These are phyloP conservation scores for Petrea volubilis DNA, from an alignment of 257 asterid species.

Conservation along the genomic window DNA sequence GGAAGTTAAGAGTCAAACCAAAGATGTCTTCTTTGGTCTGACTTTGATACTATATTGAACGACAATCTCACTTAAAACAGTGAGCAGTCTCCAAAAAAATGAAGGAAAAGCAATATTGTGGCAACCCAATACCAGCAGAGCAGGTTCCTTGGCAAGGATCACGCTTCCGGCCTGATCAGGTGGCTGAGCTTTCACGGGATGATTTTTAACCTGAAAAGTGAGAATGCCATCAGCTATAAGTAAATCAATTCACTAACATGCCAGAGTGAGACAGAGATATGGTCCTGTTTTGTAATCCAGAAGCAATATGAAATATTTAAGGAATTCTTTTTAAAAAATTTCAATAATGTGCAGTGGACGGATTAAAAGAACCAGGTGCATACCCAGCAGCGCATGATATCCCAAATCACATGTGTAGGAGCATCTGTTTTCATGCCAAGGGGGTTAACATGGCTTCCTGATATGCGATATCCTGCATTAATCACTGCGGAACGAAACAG, in stretches of 20 bases:
- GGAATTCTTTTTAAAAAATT: no score
- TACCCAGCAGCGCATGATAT: constrained; percentile 85
- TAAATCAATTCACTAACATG: neutral
- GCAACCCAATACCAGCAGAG: constrained; percentile 42
- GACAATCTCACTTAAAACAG: no score
- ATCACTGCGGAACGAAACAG: constrained; percentile 66
- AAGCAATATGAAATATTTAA: neutral
- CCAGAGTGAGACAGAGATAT: neutral
- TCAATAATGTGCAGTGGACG: neutral
- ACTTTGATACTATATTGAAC: no score
- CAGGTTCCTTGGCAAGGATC: constrained; percentile 67
- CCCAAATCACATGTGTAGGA: constrained; percentile 77
- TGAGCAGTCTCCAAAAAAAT: no score
- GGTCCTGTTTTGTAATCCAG: neutral
- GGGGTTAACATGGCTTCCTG: constrained; percentile 70
- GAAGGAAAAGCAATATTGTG: neutral
- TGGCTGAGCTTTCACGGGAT: constrained; percentile 71
- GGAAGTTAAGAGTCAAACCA: no score
- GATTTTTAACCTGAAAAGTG: constrained; percentile 54
- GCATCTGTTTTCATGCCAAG: constrained; percentile 72
- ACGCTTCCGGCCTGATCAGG: constrained; percentile 59
- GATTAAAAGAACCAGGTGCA: neutral
- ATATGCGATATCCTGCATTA: constrained; percentile 71
- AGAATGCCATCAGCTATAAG: neutral
- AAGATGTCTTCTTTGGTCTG: no score